A percentile compares a stretch with the other conserved stretches of the same genome.
Evolutionary conservation across 345 rosid genomes (phyloP).

Genomic region (Camelina sativa): DNA sequence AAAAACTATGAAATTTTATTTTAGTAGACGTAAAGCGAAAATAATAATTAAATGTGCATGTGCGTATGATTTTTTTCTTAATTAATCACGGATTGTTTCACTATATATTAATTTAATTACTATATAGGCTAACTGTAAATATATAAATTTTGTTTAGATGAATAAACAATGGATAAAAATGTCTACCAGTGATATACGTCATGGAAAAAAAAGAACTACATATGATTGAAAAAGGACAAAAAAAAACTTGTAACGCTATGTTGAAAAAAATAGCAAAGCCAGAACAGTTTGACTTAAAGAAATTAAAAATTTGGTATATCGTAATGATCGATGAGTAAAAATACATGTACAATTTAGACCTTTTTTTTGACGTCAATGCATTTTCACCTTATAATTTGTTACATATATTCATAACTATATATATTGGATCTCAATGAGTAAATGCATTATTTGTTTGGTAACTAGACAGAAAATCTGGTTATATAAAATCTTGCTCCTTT

Average conservation of each 20-base stretch:
- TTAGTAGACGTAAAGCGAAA: not conserved
- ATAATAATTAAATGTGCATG: not conserved
- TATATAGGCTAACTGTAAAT: too few relatives aligned
- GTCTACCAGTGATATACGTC: not conserved
- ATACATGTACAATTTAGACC: not conserved
- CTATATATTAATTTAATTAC: too few relatives aligned
- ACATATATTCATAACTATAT: too few relatives aligned
- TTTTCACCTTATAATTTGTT: too few relatives aligned
- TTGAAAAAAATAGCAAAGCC: not conserved
- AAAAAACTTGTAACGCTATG: constrained; percentile 1
- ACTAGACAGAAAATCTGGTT: too few relatives aligned
- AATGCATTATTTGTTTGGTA: too few relatives aligned
- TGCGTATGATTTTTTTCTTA: not conserved
- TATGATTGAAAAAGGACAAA: constrained; percentile 8
- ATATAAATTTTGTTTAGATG: too few relatives aligned
- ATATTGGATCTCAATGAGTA: too few relatives aligned
- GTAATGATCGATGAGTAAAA: not conserved
- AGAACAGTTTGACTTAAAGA: constrained; percentile 1
- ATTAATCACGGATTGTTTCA: not conserved
- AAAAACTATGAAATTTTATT: constrained; percentile 3
- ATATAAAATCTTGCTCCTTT: too few relatives aligned
- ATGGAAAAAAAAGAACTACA: not conserved
- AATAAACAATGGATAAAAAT: too few relatives aligned
- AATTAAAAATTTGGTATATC: not conserved
- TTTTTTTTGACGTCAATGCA: not conserved